Evolutionary conservation across 2,329 filamentous ascomycete genomes (phyloP), one percentile per base, ranked within the genome.

Genomic region (Clonostachys byssicola): DNA sequence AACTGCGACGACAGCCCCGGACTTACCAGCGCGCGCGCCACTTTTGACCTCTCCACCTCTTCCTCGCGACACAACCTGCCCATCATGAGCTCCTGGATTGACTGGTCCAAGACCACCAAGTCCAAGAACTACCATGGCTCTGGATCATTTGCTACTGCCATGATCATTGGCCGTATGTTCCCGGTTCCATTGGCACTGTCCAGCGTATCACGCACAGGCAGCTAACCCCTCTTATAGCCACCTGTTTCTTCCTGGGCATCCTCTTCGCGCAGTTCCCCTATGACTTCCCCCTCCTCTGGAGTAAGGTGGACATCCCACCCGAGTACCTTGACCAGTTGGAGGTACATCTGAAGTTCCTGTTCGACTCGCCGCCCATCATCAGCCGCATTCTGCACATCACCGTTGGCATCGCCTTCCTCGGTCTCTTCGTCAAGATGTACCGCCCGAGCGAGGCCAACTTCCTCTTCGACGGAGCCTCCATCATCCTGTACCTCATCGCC

Each of bases 171-270:
- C 55, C 91, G 92, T 96, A 80, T 65, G 89, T 82, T 45, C 39
- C 48, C 35, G 53, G 46, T 45, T 40, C 44, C 20, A 12, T 34
- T 52, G 40, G 36, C 40, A 39, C 46, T 42, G 47, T 45, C 33
- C 50, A 14, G 13, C 20, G 17, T 36, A 43, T 42, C 38, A 13
- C 43, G 43, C 35, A 43, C 43, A 34, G 35, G 13, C 17, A 45
- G 13, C 8, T 50, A 51, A 46, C 44, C 9, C 43, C 36, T 17
- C 42, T 16, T 45, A 36, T 58, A 92, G 88, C 88, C 54, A 91
- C 88, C 55, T 96, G 89, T 69, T 99, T 99, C 81, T 96, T 97
- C 81, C 87, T 99, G 54, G 94, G 94, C 59, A 91, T 97, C 67
- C 86, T 99, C 69, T 99, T 97, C 80, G 91, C 91, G 59, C 85